Conservation (phyloP, 1,139 yeast genomes). For the Debaryomyces sp. region DNA sequence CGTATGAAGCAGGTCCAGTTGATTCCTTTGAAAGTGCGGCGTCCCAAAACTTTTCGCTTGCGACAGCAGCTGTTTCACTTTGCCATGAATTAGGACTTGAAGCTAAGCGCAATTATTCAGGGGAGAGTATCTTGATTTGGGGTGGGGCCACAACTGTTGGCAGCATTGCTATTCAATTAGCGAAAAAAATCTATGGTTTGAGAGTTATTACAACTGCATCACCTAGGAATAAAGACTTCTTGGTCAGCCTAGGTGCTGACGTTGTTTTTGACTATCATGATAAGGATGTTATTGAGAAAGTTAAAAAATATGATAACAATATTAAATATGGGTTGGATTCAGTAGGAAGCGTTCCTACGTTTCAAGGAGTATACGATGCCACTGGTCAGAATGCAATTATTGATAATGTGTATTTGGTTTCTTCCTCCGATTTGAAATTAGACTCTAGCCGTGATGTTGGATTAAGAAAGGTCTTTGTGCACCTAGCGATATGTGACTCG, state of each 20-base stretch:
- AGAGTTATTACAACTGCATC: constrained; percentile 28
- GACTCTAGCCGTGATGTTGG: constrained; percentile 11
- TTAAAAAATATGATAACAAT: constrained; percentile 16
- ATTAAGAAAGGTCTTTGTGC: constrained; percentile 8
- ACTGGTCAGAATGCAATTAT: constrained; percentile 33
- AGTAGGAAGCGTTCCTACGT: constrained; percentile 19
- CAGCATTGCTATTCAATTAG: constrained; percentile 28
- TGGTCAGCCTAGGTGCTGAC: constrained; percentile 26
- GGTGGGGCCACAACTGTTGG: constrained; percentile 34
- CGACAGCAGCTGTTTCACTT: constrained; percentile 45
- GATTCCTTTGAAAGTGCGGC: constrained; percentile 45
- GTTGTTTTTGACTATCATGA: constrained; percentile 28
- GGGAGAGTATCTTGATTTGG: constrained; percentile 26
- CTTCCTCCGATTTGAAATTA: constrained; percentile 9
- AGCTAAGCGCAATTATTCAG: constrained; percentile 27
- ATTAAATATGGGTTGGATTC: constrained; percentile 26
- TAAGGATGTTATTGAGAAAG: constrained; percentile 16
- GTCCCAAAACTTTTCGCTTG: constrained; percentile 54
- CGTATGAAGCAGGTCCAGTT: constrained; percentile 10
- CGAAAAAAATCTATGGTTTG: constrained; percentile 25
- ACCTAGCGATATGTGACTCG: constrained; percentile 5
- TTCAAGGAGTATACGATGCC: constrained; percentile 25
- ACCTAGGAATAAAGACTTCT: constrained; percentile 17
- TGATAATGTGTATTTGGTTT: constrained; percentile 19
- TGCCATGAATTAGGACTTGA: constrained; percentile 26